A percentile compares a stretch with the other conserved stretches of the same genome.
These are phyloP conservation scores for Zoysia pacifica DNA, from an alignment of 176 grass and related monocot genomes.

Conservation along the genomic window DNA sequence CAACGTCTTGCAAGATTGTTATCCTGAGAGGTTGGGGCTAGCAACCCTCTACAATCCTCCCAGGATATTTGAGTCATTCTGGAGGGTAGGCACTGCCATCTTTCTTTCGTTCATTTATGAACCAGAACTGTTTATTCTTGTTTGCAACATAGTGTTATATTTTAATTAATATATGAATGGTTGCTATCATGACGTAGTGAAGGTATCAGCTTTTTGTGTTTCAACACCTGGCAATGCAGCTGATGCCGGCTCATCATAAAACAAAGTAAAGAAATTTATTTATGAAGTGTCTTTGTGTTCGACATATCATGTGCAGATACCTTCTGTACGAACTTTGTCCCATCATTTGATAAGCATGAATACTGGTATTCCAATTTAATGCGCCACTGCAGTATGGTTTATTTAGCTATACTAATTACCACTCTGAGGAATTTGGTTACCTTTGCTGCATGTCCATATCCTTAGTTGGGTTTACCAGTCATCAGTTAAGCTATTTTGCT, in stretches of 20 bases:
- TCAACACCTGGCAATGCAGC: no score
- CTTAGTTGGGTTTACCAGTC: neutral
- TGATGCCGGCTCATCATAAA: neutral
- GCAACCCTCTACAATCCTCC: slow-evolving; percentile 88
- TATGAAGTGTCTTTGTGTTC: no score
- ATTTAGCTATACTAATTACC: neutral
- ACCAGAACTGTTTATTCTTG: neutral
- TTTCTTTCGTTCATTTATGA: slow-evolving; percentile 31
- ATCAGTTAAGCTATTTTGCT: neutral
- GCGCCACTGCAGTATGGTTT: neutral
- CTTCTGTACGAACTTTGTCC: no score
- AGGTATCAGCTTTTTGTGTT: no score
- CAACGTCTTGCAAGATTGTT: slow-evolving; percentile 72
- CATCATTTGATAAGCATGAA: neutral
- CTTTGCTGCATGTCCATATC: neutral
- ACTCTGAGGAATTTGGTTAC: neutral
- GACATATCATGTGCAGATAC: no score
- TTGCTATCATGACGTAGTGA: neutral
- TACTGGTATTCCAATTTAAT: neutral
- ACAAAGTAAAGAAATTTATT: neutral
- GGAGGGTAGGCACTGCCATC: slow-evolving; percentile 47
- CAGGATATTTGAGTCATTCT: slow-evolving; percentile 83
- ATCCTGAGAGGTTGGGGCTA: slow-evolving; percentile 76
- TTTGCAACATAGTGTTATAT: neutral
- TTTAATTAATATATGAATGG: neutral